Evolutionary conservation across 495 filamentous ascomycete species (phyloP), one percentile per base, ranked within the genome.

Genomic region (Tuber microsphaerosporum): DNA sequence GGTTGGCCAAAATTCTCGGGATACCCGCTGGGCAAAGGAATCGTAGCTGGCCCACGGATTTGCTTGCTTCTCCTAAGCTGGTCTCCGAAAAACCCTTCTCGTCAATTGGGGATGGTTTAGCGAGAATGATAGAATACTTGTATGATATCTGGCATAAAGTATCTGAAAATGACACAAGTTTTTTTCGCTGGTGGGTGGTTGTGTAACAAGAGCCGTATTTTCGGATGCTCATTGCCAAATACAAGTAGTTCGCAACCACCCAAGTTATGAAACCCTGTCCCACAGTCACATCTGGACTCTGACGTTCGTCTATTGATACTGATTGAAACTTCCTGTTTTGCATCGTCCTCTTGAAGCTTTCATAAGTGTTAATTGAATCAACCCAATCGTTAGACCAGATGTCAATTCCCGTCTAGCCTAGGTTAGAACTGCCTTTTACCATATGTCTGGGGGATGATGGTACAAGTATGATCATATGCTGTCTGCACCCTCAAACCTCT

Each of bases 401-500:
- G 77, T 79, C 76, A 73, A 79, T 75, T 79, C 70, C 76, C 77
- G 76, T 77, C 51, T 46, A 79, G 77, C 43, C 73, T 73, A 71
- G 77, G 76, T 45, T 79, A 79, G 56, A 79, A 73, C 77, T 79
- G 74, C 77, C 77, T 79, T 70, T 79, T 79, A 46, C 70, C 70
- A 71, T 75, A 45, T 45, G 56, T 71, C 70, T 73, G 76, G 46
- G 75, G 75, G 75, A 79, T 69, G 72, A 76, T 31, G 26, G 51
- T n/a, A 51, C 22, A n/a, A 9, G 22, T 61, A 61, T 61, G n/a
- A 61, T 31, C 51, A 2, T 16, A 61, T 31, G n/a, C n/a, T 61
- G 20, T 14, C n/a, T 61, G n/a, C n/a, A 26, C 31, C 26, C 51
- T 61, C 31, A 8, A 31, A 1, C n/a, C 51, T 16, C 51, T 31